These are phyloP conservation scores for Avena sativa DNA, from an alignment of 176 grass and related monocot genomes.

Conservation along the genomic window DNA sequence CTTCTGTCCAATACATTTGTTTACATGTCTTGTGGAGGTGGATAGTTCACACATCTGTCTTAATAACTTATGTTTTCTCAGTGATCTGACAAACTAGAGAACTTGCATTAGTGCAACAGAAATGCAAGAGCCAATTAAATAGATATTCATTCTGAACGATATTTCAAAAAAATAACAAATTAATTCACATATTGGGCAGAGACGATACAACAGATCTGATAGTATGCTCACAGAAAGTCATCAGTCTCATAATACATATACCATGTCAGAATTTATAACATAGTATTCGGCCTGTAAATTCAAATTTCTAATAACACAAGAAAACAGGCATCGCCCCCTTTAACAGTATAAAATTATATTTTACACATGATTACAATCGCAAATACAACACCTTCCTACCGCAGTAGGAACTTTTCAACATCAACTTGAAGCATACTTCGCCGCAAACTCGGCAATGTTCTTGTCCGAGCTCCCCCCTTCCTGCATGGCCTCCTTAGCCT, in stretches of 20 bases:
- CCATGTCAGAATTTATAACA: not conserved
- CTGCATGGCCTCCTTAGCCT: slow-evolving; percentile 33
- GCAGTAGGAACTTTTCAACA: not conserved
- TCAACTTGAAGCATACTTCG: not conserved
- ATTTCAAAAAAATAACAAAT: not conserved
- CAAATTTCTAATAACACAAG: not conserved
- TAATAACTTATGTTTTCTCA: not conserved
- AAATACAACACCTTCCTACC: not conserved
- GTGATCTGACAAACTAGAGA: not conserved
- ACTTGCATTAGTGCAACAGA: not conserved
- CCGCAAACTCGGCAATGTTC: not conserved
- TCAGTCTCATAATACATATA: not conserved
- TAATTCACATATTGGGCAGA: not conserved
- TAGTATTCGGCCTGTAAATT: not conserved
- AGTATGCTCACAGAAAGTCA: not conserved
- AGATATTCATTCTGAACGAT: not conserved
- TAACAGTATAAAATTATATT: not conserved
- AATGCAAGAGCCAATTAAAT: not conserved
- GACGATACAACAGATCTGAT: not conserved
- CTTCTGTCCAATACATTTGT: not conserved
- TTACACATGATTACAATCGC: not conserved
- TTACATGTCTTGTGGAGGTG: not conserved
- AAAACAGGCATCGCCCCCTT: not conserved
- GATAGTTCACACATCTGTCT: not conserved
- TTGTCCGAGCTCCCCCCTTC: slow-evolving; percentile 30